These are phyloP conservation scores for Talaromyces rugulosus DNA, from an alignment of 2,329 filamentous ascomycete species.

Conservation along the genomic window DNA sequence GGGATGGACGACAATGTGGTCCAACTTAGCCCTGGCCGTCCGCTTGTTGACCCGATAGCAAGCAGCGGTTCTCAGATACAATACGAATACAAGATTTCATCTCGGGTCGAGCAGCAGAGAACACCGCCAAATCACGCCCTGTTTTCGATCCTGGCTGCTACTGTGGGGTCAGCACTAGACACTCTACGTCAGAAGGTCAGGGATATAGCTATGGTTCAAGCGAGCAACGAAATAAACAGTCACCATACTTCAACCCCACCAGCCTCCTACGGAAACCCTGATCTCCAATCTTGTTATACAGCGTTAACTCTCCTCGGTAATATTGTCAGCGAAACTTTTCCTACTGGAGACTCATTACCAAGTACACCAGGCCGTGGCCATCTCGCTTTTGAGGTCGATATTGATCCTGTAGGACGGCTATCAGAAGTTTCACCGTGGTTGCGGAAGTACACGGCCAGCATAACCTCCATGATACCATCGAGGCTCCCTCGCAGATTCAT, in stretches of 20 bases:
- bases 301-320: constrained; percentile 17
- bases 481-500: constrained; percentile 33
- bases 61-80: background rate
- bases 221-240: background rate
- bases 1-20: background rate
- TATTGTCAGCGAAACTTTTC: constrained; percentile 18
- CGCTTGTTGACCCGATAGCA: background rate
- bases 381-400: constrained; percentile 2
- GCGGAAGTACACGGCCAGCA: constrained; percentile 30
- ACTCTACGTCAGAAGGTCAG: background rate
- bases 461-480: constrained; percentile 30
- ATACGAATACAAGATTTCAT: background rate
- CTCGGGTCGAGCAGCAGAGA: background rate
- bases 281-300: constrained; percentile 16
- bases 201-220: background rate
- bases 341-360: constrained; percentile 12
- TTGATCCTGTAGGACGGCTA: constrained; percentile 8
- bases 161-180: background rate
- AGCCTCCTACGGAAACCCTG: constrained; percentile 1
- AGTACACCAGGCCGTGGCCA: background rate
- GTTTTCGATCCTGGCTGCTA: constrained; percentile 2
- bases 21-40: background rate
- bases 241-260: background rate
- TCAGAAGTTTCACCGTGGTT: constrained; percentile 33
- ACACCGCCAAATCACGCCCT: background rate